These are phyloP conservation scores for Petrea volubilis DNA, from an alignment of 257 asterid genomes.

Conservation along the genomic window DNA sequence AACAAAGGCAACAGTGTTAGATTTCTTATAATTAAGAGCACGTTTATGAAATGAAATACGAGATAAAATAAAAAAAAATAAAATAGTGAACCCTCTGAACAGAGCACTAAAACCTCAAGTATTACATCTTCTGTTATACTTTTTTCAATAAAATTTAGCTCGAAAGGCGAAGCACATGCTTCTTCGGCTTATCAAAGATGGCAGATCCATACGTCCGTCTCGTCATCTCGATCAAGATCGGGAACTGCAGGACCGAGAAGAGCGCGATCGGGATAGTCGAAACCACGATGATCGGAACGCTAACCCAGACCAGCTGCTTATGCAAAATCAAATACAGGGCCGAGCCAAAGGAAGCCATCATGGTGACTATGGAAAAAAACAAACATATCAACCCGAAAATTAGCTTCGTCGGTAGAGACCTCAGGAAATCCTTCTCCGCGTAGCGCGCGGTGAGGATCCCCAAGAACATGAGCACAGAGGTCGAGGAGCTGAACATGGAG, in stretches of 20 bases:
- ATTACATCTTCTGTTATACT: too few species aligned
- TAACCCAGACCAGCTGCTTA: conserved; percentile 21
- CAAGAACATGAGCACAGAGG: conserved; percentile 29
- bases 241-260: conserved; percentile 18
- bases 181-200: conserved; percentile 23
- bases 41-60: too few species aligned
- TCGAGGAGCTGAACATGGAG: conserved; percentile 28
- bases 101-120: too few species aligned
- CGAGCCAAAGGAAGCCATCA: conserved; percentile 32
- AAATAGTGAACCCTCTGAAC: too few species aligned
- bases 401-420: conserved; percentile 20
- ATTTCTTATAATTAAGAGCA: too few species aligned
- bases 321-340: conserved; percentile 26
- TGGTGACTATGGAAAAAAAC: conserved; percentile 27
- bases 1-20: too few species aligned
- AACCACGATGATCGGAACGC: conserved; percentile 1
- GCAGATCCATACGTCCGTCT: conserved; percentile 11
- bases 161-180: too few species aligned
- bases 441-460: conserved; percentile 35
- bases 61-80: too few species aligned
- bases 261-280: conserved; percentile 17
- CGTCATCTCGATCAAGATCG: conserved; percentile 31
- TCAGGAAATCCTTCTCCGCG: conserved; percentile 25
- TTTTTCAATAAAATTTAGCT: too few species aligned
- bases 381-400: conserved; percentile 23